Base-by-base conservation (phyloP, 1,139 yeast species). In the Geotrichum carabidarum region DNA sequence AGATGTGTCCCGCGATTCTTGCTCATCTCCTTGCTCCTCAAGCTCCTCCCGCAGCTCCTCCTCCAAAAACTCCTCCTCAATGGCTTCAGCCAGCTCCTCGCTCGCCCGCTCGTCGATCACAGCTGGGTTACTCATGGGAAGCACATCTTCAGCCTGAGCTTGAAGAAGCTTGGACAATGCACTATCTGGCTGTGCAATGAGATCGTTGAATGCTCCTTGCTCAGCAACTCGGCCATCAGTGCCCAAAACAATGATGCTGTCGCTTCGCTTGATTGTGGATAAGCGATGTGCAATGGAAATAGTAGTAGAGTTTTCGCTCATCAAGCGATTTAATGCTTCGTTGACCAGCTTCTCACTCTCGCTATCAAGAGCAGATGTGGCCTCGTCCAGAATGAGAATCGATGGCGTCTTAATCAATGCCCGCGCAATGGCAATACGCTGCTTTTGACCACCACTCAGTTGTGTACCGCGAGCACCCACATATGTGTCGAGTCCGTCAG, bases 241-340 rank as follows among this genome's bases (percentile, higher is more conserved):
- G 31, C 90, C 88, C 30, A 91, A 71, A 2, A 91, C 98, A 58
- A 91, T 79, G 8, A 91, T 82, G 57, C 87, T 78, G 62, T 89
- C 93, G 57, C 96, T 85, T 62, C 90, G 80, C 62, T 85, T 82
- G 55, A 93, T 91, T 0, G 99, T 91, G 1, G 96, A 86, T 57
- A 90, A 75, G 61, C 97, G 76, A 69, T 91, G 99, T 1, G 98
- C 98, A 66, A 91, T 93, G 56, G 94, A 86, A 51, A 91, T 86
- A 8, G 95, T 84, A 0, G 98, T 90, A 57, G 88, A 74, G 56
- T 78, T 77, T 46, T 79, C 77, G 54, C 76, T 75, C 87, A 90
- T 86, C 45, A 84, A 69, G 52, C 75, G 71, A 40, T 79, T 77
- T 55, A 84, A 68, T 0, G 89, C 84, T 56, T 78, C 77, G 62